These are phyloP conservation scores for Flaveria trinervia DNA, from an alignment of 129 eudicot species.

Conservation along the genomic window DNA sequence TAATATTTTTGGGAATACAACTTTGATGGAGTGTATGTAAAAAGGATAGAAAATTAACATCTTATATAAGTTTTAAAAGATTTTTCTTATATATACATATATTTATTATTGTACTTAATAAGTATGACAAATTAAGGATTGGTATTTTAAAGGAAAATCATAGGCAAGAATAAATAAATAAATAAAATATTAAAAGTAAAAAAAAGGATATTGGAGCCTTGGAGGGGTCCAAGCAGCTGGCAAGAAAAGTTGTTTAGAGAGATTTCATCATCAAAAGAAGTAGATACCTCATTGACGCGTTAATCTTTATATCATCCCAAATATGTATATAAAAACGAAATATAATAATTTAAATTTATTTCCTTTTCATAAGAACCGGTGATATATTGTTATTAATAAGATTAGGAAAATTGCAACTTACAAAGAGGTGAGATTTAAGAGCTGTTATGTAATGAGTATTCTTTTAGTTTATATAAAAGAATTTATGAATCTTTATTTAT, in stretches of 20 bases:
- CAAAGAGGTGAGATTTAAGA: too few species aligned
- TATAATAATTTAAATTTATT: not conserved
- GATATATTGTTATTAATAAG: too few species aligned
- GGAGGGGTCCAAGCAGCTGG: slow-evolving; percentile 34
- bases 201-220: not conserved
- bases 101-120: not conserved
- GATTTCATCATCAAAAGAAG: slow-evolving; percentile 37
- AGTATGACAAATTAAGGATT: not conserved
- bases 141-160: not conserved
- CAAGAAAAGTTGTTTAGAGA: slow-evolving; percentile 29
- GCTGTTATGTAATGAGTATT: too few species aligned
- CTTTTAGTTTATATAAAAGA: too few species aligned
- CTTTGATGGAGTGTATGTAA: too few species aligned
- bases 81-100: too few species aligned
- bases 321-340: not conserved
- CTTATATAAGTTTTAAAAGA: too few species aligned
- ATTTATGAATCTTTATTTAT: not conserved
- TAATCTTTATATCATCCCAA: slow-evolving; percentile 22
- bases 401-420: too few species aligned
- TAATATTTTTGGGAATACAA: too few species aligned
- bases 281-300: slow-evolving; percentile 20
- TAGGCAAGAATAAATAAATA: not conserved
- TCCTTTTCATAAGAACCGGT: too few species aligned
- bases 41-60: not conserved
- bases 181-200: not conserved